Evolutionary conservation across 179 eudicot genomes (phyloP).

Genomic region (Patellifolia procumbens): DNA sequence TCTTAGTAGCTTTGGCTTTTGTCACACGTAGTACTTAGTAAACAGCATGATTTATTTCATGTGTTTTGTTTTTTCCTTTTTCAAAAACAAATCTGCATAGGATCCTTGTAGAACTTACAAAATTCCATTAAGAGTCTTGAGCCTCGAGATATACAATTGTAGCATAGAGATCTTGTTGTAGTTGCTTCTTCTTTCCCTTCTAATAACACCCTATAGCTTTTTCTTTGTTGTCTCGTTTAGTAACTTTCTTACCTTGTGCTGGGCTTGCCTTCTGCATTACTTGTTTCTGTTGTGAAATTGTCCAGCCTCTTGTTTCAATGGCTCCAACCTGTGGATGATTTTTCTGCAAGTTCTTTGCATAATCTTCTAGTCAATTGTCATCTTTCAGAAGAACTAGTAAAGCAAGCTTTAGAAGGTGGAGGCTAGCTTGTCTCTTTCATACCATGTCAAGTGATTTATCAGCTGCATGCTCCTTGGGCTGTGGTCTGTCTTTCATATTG

Average conservation of each 20-base stretch:
- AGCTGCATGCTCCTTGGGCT: neutral
- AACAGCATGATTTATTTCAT: neutral
- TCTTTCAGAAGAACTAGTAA: too few species aligned
- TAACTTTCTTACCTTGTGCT: neutral
- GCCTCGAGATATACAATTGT: neutral
- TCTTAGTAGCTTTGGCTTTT: neutral
- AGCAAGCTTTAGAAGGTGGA: too few species aligned
- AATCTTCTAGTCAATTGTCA: too few species aligned
- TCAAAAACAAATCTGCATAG: neutral
- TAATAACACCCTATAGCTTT: neutral
- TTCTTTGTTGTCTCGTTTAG: neutral
- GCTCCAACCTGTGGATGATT: too few species aligned
- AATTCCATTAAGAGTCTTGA: neutral
- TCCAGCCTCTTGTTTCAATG: too few species aligned
- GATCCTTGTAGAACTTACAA: neutral
- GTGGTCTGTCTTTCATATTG: neutral
- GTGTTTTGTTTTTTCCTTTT: neutral
- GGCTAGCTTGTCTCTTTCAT: too few species aligned
- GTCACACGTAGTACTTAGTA: neutral
- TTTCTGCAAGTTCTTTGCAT: too few species aligned
- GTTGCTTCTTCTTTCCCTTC: neutral
- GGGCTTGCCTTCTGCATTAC: too few species aligned
- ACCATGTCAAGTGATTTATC: neutral
- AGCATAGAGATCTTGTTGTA: neutral
- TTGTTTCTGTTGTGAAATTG: neutral